A percentile compares a stretch with the other conserved stretches of the same genome.
These are phyloP conservation scores for Calonectria fujianensis DNA, from an alignment of 2,329 filamentous ascomycete genomes.

Conservation along the genomic window DNA sequence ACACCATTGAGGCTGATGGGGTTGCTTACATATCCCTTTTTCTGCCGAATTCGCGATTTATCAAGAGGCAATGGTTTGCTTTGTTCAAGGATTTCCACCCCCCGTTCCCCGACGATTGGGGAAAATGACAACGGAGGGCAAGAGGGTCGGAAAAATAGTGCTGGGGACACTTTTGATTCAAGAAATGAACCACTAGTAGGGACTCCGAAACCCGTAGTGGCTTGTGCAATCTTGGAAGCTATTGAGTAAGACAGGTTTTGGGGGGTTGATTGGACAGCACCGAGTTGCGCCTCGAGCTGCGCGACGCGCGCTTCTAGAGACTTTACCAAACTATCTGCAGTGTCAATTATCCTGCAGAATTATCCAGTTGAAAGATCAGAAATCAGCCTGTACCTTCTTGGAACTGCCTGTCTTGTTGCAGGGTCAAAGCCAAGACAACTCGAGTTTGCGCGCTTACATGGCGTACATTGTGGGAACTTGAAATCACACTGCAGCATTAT, in stretches of 20 bases:
- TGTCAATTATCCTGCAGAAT: not conserved
- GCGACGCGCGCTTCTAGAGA: slow-evolving; percentile 16
- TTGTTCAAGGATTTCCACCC: not conserved
- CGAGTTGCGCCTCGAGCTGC: not conserved
- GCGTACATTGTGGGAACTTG: slow-evolving; percentile 15
- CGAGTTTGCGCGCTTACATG: not conserved
- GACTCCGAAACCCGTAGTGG: not conserved
- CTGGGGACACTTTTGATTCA: slow-evolving; percentile 13
- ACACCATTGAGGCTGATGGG: not conserved
- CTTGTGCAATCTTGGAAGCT: slow-evolving; percentile 14
- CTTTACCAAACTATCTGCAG: not conserved
- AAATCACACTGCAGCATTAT: slow-evolving; percentile 9
- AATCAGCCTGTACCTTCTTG: not conserved
- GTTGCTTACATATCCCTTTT: slow-evolving; percentile 2
- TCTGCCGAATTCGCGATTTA: not conserved
- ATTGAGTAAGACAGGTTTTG: slow-evolving; percentile 12
- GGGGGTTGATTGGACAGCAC: not conserved
- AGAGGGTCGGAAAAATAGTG: slow-evolving; percentile 9
- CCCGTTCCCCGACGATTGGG: not conserved
- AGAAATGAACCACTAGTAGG: not conserved
- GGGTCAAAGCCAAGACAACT: slow-evolving; percentile 16
- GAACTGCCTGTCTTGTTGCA: slow-evolving; percentile 16
- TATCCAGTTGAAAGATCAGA: not conserved
- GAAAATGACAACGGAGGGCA: slow-evolving; percentile 1
- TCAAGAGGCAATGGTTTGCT: not conserved